Percentiles rank a stretch among this genome's conserved stretches.
These are phyloP conservation scores for Simplicillium sp. DNA, from an alignment of 2,329 filamentous ascomycete species.

Conservation along the genomic window DNA sequence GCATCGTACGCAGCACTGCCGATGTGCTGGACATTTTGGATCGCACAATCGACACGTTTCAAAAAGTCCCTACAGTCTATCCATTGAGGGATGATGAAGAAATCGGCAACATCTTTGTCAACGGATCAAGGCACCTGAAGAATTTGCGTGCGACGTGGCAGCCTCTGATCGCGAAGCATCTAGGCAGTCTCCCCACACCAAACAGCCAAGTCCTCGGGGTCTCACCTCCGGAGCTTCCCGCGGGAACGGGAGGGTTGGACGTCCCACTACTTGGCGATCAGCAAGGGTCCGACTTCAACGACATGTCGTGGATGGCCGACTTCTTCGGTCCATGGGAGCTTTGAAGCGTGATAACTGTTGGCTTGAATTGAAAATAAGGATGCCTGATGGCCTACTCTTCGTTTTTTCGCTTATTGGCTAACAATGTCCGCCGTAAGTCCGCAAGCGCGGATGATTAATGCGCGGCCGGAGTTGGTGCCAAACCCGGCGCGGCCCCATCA, in stretches of 20 bases:
- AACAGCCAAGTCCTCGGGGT: conserved; percentile 12
- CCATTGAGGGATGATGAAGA: conserved; percentile 15
- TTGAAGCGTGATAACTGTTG: conserved; percentile 8
- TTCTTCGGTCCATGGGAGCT: conserved; percentile 27
- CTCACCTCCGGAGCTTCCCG: neutral
- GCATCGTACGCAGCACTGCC: conserved; percentile 21
- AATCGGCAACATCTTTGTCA: conserved; percentile 20
- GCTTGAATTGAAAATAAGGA: no score
- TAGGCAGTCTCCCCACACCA: conserved; percentile 19
- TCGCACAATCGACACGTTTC: conserved; percentile 21
- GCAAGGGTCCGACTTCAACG: conserved; percentile 16
- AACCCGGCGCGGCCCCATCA: no score
- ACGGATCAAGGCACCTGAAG: conserved; percentile 24
- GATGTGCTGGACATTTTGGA: conserved; percentile 26
- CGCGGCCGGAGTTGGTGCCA: no score
- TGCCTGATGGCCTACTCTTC: no score
- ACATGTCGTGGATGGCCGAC: conserved; percentile 27
- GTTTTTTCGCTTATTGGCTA: no score
- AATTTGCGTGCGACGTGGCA: conserved; percentile 25
- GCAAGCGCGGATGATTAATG: neutral
- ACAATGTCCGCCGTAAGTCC: no score
- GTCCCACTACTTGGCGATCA: neutral
- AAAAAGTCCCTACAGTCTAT: conserved; percentile 15
- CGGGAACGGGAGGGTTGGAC: neutral
- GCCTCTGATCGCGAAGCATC: conserved; percentile 18